phyloP scores from a whole-genome alignment of 2,329 filamentous ascomycete species.

The Diaporthe humulicola region DNA sequence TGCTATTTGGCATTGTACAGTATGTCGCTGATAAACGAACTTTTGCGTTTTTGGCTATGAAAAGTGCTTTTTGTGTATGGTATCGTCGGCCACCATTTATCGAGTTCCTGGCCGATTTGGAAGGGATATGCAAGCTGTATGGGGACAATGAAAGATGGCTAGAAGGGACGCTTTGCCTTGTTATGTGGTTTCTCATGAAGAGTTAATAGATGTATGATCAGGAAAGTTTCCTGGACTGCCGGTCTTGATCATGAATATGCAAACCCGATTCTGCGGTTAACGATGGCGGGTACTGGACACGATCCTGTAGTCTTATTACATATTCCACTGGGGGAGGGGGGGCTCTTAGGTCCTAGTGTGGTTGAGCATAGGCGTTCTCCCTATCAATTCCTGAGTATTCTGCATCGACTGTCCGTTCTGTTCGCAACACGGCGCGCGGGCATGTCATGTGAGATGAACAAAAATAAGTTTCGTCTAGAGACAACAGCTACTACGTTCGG shows the following conservation, averaged over 20 bases:
- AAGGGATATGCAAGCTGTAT: neutral
- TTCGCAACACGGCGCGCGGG: neutral
- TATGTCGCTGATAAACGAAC: neutral
- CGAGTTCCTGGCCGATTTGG: neutral
- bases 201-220: neutral
- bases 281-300: neutral
- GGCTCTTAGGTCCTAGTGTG: neutral
- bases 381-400: neutral
- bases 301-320: neutral
- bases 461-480: neutral
- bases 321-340: neutral
- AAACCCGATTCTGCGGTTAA: neutral
- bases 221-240: neutral
- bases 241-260: neutral
- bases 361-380: neutral
- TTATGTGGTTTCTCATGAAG: neutral
- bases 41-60: neutral
- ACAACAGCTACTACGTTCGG: neutral
- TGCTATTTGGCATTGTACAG: neutral
- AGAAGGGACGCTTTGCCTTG: neutral
- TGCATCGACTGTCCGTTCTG: neutral
- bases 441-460: neutral
- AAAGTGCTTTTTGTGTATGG: neutral
- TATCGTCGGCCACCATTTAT: neutral
- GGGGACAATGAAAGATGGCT: neutral